phyloP scores from a whole-genome alignment of 2,329 filamentous ascomycete genomes.

The Microthyrium microscopicum region DNA sequence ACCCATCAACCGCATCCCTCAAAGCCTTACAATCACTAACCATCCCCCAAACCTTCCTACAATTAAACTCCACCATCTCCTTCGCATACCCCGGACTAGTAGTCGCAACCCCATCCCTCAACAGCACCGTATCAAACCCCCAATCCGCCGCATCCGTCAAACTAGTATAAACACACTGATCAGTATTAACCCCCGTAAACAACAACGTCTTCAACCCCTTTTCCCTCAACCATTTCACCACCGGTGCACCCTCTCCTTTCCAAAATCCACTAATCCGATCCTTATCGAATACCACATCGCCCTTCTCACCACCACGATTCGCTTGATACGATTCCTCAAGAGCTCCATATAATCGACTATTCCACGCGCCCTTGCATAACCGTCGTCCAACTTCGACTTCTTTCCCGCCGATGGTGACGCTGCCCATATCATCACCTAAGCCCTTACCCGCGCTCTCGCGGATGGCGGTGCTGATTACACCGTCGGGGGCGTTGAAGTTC shows the following conservation, averaged over 20 bases:
- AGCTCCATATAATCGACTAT: constrained; percentile 33
- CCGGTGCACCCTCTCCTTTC: constrained; percentile 25
- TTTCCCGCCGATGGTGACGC: constrained; percentile 20
- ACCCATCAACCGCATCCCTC: constrained; percentile 13
- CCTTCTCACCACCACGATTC: no score
- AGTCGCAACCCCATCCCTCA: constrained; percentile 39
- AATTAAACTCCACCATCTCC: constrained; percentile 20
- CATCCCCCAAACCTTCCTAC: constrained; percentile 19
- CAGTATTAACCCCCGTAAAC: constrained; percentile 44
- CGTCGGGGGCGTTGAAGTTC: constrained; percentile 12
- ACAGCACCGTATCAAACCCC: constrained; percentile 38
- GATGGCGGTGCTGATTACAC: constrained; percentile 8
- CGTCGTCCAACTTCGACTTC: constrained; percentile 25
- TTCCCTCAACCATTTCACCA: constrained; percentile 26
- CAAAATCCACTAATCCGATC: constrained; percentile 43
- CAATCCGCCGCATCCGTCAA: constrained; percentile 37
- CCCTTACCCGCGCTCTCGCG: constrained; percentile 16
- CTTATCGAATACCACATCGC: constrained; percentile 38
- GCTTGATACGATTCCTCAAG: constrained; percentile 23
- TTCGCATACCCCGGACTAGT: constrained; percentile 25
- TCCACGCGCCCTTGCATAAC: constrained; percentile 40
- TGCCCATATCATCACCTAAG: constrained; percentile 16
- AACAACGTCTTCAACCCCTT: constrained; percentile 32
- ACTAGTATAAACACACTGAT: constrained; percentile 43
- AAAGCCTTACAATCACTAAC: constrained; percentile 15